Conservation (phyloP, 1,139 yeast species). For the Magnusiomyces sp. region DNA sequence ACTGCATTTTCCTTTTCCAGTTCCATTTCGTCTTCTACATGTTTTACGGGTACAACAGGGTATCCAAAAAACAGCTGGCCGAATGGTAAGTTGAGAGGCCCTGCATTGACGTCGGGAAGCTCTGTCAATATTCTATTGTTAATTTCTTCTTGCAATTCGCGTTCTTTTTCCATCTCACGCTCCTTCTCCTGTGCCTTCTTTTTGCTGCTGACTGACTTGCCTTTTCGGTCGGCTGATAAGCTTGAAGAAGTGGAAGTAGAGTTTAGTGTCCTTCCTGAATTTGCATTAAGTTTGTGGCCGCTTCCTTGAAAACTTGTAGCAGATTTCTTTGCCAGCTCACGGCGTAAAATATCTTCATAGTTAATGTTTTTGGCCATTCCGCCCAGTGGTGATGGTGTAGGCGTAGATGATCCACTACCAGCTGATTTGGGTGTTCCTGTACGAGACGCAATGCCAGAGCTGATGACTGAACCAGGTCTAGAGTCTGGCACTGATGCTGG, state of each 20-base stretch:
- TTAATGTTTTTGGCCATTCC: conserved; percentile 75
- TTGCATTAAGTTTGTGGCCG: conserved; percentile 2
- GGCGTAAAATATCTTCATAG: conserved; percentile 34
- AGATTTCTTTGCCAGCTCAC: neutral
- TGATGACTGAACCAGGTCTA: conserved; percentile 13
- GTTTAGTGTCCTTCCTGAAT: neutral
- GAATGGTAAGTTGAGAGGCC: conserved; percentile 63
- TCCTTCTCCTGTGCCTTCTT: neutral
- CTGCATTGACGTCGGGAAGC: conserved; percentile 49
- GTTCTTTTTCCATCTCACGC: conserved; percentile 11
- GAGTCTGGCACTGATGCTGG: conserved; percentile 36
- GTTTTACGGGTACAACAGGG: conserved; percentile 68
- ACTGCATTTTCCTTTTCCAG: conserved; percentile 27
- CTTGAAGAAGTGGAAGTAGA: neutral
- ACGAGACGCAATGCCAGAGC: neutral
- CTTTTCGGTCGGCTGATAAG: neutral
- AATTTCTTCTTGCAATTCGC: conserved; percentile 21
- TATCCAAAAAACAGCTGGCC: conserved; percentile 92
- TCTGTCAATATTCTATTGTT: conserved; percentile 36
- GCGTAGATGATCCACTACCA: conserved; percentile 5
- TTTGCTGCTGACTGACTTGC: neutral
- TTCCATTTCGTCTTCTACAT: conserved; percentile 37
- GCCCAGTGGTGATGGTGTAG: conserved; percentile 38
- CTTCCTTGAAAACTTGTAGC: neutral
- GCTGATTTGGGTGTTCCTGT: conserved; percentile 1